A percentile compares a stretch with the other conserved stretches of the same genome.
These are phyloP conservation scores for Candida vaughaniae DNA, from an alignment of 805 yeast genomes.

Conservation along the genomic window DNA sequence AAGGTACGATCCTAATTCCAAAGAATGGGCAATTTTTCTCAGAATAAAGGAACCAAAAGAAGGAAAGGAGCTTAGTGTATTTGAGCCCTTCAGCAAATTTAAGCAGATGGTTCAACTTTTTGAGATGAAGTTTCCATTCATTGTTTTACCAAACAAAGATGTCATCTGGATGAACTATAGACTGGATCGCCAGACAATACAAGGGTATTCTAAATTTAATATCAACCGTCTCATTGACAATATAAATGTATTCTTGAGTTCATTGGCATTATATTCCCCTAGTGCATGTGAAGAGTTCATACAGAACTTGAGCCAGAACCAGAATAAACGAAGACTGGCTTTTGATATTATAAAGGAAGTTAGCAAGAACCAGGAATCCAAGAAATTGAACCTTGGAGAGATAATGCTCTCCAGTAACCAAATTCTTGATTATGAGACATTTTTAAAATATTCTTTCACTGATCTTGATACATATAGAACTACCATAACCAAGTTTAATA, in stretches of 20 bases:
- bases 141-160: slow-evolving; percentile 21
- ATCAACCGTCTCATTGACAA: slow-evolving; percentile 47
- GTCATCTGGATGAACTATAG: slow-evolving; percentile 27
- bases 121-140: slow-evolving; percentile 20
- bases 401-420: slow-evolving; percentile 21
- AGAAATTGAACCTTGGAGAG: slow-evolving; percentile 23
- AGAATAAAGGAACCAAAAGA: slow-evolving; percentile 3
- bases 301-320: neutral
- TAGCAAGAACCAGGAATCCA: slow-evolving; percentile 16
- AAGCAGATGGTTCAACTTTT: slow-evolving; percentile 23
- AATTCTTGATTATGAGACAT: slow-evolving; percentile 44
- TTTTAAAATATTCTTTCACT: slow-evolving; percentile 44
- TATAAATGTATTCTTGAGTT: slow-evolving; percentile 48
- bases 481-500: slow-evolving; percentile 34
- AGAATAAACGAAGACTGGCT: slow-evolving; percentile 24
- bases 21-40: slow-evolving; percentile 35
- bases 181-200: slow-evolving; percentile 21
- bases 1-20: slow-evolving; percentile 26
- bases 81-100: slow-evolving; percentile 18
- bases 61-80: slow-evolving; percentile 6
- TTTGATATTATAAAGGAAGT: slow-evolving; percentile 25
- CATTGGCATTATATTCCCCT: slow-evolving; percentile 28
- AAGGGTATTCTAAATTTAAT: slow-evolving; percentile 43
- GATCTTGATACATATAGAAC: slow-evolving; percentile 38
- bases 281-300: slow-evolving; percentile 1